phyloP scores from a whole-genome alignment of 129 eudicot species.

The Centrapalus pauciflorus region DNA sequence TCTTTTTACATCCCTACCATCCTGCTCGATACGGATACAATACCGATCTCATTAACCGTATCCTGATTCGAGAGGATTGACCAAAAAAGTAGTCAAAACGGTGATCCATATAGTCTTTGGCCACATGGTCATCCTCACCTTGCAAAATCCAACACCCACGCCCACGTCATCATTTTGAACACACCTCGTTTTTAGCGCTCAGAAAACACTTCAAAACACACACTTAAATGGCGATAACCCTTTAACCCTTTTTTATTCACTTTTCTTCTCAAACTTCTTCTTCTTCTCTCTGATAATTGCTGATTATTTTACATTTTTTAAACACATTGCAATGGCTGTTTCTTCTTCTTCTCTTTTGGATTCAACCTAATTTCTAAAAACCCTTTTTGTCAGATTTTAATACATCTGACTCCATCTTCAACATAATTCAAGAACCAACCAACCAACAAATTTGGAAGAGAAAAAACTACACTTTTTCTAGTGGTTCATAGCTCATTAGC shows the following conservation, averaged over 20 bases:
- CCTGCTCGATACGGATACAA: too few relatives aligned
- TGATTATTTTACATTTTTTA: neutral
- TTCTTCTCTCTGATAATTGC: neutral
- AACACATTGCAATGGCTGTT: conserved; percentile 25
- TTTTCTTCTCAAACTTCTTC: neutral
- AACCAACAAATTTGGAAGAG: neutral
- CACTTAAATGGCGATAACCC: conserved; percentile 22
- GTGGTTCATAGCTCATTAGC: conserved; percentile 18
- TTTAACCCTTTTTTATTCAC: conserved; percentile 2
- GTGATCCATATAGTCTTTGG: conserved; percentile 14
- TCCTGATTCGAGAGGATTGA: too few relatives aligned
- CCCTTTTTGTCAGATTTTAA: conserved; percentile 26
- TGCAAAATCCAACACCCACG: conserved; percentile 19
- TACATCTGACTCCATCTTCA: conserved; percentile 12
- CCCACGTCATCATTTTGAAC: too few relatives aligned
- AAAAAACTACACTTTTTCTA: conserved; percentile 12
- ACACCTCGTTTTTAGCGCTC: conserved; percentile 9
- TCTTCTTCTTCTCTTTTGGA: conserved; percentile 42
- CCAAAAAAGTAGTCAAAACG: conserved; percentile 5
- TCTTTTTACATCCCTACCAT: too few relatives aligned
- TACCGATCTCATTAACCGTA: too few relatives aligned
- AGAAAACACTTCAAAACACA: conserved; percentile 10
- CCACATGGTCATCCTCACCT: conserved; percentile 7
- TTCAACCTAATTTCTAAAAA: conserved; percentile 24
- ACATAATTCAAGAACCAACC: too few relatives aligned